phyloP scores from a whole-genome alignment of 2,329 filamentous ascomycete genomes.

The Alternaria postmessia region DNA sequence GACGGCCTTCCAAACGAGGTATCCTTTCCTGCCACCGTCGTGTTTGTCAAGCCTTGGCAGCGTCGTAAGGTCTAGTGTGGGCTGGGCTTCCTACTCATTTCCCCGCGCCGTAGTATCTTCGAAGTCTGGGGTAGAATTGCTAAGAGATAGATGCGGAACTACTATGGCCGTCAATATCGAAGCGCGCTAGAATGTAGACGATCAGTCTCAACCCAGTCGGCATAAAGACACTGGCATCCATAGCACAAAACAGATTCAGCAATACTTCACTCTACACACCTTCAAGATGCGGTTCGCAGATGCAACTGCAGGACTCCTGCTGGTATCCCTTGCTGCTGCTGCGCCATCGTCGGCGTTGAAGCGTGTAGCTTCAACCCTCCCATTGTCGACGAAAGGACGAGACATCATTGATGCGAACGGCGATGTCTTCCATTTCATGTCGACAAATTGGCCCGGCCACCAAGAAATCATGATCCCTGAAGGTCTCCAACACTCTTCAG shows the following conservation, averaged over 20 bases:
- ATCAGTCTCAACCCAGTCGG: background rate
- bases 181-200: background rate
- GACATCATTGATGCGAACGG: constrained; percentile 49
- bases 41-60: background rate
- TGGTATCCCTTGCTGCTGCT: constrained; percentile 24
- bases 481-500: constrained; percentile 68
- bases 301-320: constrained; percentile 16
- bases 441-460: constrained; percentile 69
- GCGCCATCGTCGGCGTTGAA: constrained; percentile 21
- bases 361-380: constrained; percentile 34
- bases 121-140: background rate
- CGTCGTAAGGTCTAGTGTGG: no score
- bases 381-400: constrained; percentile 39
- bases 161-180: background rate
- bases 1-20: constrained; percentile 8
- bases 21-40: constrained; percentile 1
- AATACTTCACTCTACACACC: background rate
- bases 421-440: constrained; percentile 56
- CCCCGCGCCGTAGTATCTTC: background rate
- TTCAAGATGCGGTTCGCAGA: background rate
- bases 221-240: background rate
- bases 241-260: background rate
- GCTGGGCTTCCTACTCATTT: background rate
- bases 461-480: constrained; percentile 71
- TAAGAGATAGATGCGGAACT: background rate